These are phyloP conservation scores for Apiospora kogelbergensis DNA, from an alignment of 2,329 filamentous ascomycete genomes.

Conservation along the genomic window DNA sequence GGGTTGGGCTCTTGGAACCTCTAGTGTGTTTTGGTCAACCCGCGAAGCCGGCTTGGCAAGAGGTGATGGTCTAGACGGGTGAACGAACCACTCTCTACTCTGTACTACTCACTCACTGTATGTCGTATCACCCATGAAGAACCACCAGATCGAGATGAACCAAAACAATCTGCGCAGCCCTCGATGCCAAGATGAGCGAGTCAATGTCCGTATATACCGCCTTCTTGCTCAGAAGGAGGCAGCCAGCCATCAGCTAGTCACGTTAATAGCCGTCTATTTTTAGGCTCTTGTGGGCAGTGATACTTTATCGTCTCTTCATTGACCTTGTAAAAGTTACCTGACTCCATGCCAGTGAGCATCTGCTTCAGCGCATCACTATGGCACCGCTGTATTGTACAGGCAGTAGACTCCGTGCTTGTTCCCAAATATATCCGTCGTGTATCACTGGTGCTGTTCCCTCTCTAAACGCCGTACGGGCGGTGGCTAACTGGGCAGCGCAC, in stretches of 20 bases:
- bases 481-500: background rate
- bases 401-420: background rate
- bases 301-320: background rate
- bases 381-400: background rate
- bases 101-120: background rate
- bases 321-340: background rate
- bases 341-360: background rate
- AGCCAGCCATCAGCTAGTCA: too few species aligned
- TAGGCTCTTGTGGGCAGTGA: background rate
- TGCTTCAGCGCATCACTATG: background rate
- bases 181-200: too few species aligned
- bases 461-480: background rate
- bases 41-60: background rate
- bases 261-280: too few species aligned
- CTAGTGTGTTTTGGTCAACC: background rate
- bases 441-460: background rate
- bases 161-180: too few species aligned
- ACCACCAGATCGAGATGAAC: too few species aligned
- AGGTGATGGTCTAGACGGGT: background rate
- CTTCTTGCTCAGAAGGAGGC: too few species aligned
- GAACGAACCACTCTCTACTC: background rate
- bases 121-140: background rate
- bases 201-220: too few species aligned
- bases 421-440: background rate
- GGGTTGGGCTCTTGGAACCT: background rate